Conservation (phyloP, 768 basidiomycete species). For the Tubosaeta sp. region DNA sequence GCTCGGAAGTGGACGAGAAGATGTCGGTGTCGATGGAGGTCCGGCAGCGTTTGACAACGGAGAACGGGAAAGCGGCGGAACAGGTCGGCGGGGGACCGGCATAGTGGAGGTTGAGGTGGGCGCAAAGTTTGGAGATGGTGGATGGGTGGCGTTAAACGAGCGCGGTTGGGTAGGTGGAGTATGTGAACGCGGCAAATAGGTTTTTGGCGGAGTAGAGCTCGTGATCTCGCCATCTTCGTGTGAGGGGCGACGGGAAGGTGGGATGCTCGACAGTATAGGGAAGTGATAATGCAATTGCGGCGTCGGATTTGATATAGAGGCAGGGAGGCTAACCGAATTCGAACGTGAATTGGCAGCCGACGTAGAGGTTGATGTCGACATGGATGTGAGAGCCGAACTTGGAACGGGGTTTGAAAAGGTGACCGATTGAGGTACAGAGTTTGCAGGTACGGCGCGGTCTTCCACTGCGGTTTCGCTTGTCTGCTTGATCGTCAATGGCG, state of each 20-base stretch:
- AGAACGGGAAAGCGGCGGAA: conserved; percentile 30
- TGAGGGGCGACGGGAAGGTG: conserved; percentile 29
- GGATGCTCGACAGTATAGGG: conserved; percentile 3
- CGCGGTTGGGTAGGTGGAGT: conserved; percentile 48
- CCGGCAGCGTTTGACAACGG: conserved; percentile 20
- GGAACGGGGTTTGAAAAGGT: conserved; percentile 6
- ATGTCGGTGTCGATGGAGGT: conserved; percentile 18
- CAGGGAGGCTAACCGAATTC: conserved; percentile 19
- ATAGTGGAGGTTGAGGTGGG: conserved; percentile 21
- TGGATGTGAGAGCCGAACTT: conserved; percentile 10
- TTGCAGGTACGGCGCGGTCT: background rate
- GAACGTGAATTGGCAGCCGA: conserved; percentile 22
- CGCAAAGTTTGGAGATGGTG: conserved; percentile 22
- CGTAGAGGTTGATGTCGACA: conserved; percentile 24
- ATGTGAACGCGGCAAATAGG: conserved; percentile 37
- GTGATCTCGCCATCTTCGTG: conserved; percentile 54
- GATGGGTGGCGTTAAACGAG: conserved; percentile 33
- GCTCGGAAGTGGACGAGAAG: conserved; percentile 35
- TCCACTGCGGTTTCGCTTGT: conserved; percentile 10
- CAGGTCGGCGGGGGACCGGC: conserved; percentile 27
- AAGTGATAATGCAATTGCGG: background rate
- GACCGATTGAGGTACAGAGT: background rate
- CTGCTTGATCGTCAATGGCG: conserved; percentile 27
- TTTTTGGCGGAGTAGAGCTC: conserved; percentile 33
- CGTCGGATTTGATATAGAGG: conserved; percentile 1